A percentile compares a stretch with the other conserved stretches of the same genome.
Conservation (phyloP, 305 asterid species). For the Solanum aculeatissimum region DNA sequence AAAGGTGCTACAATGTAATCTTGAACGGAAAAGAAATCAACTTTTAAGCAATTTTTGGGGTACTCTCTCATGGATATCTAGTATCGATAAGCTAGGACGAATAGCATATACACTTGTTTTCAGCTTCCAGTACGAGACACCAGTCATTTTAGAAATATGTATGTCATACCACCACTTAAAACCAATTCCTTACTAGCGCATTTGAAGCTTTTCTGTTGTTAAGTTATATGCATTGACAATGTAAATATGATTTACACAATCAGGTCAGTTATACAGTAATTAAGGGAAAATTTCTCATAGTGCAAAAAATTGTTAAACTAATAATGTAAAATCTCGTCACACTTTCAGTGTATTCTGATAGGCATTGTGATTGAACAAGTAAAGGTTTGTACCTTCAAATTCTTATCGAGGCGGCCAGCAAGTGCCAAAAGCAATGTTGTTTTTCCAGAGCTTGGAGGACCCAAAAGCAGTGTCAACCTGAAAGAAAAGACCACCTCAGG, state of each 20-base stretch:
- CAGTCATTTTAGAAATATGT: neutral
- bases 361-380: neutral
- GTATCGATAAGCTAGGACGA: neutral
- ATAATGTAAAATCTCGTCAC: neutral
- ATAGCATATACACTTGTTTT: neutral
- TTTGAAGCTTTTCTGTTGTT: neutral
- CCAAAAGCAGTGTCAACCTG: slow-evolving; percentile 72
- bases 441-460: slow-evolving; percentile 86
- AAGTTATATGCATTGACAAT: neutral
- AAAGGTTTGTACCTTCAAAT: slow-evolving; percentile 33
- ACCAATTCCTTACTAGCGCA: neutral
- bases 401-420: slow-evolving; percentile 58
- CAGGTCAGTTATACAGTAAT: neutral
- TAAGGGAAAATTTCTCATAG: neutral
- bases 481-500: slow-evolving; percentile 2
- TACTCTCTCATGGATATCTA: neutral
- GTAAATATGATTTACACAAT: neutral
- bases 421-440: slow-evolving; percentile 76
- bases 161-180: neutral
- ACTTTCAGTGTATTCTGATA: neutral
- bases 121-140: neutral
- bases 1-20: neutral
- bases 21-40: neutral
- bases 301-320: neutral
- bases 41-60: neutral